Base-by-base conservation (phyloP, 176 grass and related monocot genomes). In the Raddia distichophylla region DNA sequence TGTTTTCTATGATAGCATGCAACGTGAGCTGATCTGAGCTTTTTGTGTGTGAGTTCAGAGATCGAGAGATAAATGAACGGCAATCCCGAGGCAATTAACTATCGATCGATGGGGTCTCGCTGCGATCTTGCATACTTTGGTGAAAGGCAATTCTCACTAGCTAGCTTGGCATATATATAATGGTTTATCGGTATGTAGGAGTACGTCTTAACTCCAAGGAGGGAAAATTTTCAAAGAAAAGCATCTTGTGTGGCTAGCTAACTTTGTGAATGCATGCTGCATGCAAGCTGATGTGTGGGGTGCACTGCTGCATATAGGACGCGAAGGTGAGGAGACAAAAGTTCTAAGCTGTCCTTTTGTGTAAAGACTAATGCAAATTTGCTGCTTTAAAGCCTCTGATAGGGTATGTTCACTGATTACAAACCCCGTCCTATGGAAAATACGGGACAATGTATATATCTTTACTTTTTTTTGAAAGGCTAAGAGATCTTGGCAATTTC, bases 31-130 rank as follows among this genome's bases (percentile, higher is more conserved):
- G 16, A 27, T 27, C 32, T 10, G 49, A 44, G 12, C 33, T 68
- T 80, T 80, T 35, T 79, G 3, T 34, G 67, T 85, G 66, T 45
- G 14, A 7, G 53, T 40, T 5, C 18, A 55, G 69, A 44, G 49
- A 60, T 37, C 37, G 52, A 32, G 50, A 51, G 11, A 8, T 9
- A 19, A 61, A 27, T 11, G 48, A 43, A 22, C 45, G 54, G 35
- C 40, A 79, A 86, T 86, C 75, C 58, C 64, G 22, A 86, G 75
- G 76, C 10, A 85, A 62, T 49, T 50, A n/a, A 18, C 13, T 49
- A 10, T 46, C 5, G 35, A 10, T 46, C 5, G 35, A 49, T 27
- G 50, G 74, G 64, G 37, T 40, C 37, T 40, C 37, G 37, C 37
- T 1, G 37, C 37, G 37, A 40, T 80, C 64, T 80, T 44, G 63